phyloP scores from a whole-genome alignment of 1,284 basidiomycete species.

The Phlebopus sp. region DNA sequence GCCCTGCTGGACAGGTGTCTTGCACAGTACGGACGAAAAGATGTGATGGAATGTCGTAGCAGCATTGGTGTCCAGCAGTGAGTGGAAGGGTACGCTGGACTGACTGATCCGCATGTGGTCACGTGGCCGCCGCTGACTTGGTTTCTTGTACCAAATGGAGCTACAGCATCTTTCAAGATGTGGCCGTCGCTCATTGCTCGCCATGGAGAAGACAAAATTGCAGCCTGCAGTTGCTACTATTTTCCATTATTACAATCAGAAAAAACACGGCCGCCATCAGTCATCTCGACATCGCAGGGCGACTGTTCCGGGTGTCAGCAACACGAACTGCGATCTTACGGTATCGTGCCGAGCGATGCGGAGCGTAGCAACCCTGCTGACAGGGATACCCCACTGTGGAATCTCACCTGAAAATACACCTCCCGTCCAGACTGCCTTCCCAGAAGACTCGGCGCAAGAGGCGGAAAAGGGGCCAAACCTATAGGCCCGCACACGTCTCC shows the following conservation, averaged over 20 bases:
- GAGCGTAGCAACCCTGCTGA: conserved; percentile 16
- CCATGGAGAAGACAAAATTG: too few relatives aligned
- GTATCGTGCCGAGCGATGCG: conserved; percentile 25
- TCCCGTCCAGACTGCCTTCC: conserved; percentile 9
- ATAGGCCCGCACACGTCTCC: neutral
- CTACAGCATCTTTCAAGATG: neutral
- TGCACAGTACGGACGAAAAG: conserved; percentile 8
- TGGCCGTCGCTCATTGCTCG: too few relatives aligned
- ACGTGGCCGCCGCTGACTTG: conserved; percentile 3
- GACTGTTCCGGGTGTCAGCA: neutral
- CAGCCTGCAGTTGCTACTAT: neutral
- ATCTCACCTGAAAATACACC: conserved; percentile 13
- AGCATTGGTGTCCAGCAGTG: conserved; percentile 18
- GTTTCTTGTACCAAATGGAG: neutral
- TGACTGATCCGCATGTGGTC: conserved; percentile 19
- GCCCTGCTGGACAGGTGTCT: conserved; percentile 61
- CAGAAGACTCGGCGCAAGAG: conserved; percentile 18
- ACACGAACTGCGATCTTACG: conserved; percentile 24
- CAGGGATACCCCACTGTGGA: conserved; percentile 32
- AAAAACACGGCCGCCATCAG: neutral
- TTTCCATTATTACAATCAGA: conserved; percentile 5
- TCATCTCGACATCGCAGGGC: neutral
- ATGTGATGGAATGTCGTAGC: conserved; percentile 17
- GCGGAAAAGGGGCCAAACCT: too few relatives aligned
- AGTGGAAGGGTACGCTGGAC: neutral